Conservation (phyloP, 2,329 filamentous ascomycete species). For the Claviceps purpurea region DNA sequence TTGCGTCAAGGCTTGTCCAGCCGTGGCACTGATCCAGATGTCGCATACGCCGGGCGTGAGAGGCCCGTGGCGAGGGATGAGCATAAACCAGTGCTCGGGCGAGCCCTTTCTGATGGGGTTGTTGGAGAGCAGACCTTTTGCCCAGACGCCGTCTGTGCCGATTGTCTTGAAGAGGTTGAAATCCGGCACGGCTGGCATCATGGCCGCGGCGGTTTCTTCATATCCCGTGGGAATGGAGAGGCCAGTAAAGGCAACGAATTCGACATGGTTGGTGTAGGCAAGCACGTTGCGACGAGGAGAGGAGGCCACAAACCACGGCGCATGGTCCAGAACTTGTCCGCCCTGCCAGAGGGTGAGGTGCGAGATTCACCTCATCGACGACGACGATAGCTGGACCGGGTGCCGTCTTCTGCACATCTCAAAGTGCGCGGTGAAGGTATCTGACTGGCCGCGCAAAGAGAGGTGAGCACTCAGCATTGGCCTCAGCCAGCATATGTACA, state of each 20-base stretch:
- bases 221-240: conserved; percentile 17
- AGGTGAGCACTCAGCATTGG: conserved; percentile 14
- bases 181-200: conserved; percentile 9
- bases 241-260: conserved; percentile 16
- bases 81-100: not conserved
- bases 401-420: conserved; percentile 20
- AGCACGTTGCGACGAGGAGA: conserved; percentile 16
- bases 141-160: conserved; percentile 10
- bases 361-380: conserved; percentile 5
- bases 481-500: conserved; percentile 21
- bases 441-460: conserved; percentile 14
- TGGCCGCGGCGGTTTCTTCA: conserved; percentile 8
- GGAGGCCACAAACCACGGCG: conserved; percentile 17
- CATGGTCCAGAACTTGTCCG: conserved; percentile 10
- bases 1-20: conserved; percentile 49
- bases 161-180: conserved; percentile 6
- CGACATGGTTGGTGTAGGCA: conserved; percentile 19
- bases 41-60: too few relatives aligned
- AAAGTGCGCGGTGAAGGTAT: conserved; percentile 21
- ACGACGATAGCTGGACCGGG: conserved; percentile 19
- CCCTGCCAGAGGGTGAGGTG: conserved; percentile 22
- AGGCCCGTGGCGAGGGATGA: too few relatives aligned
- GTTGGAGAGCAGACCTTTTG: conserved; percentile 2
- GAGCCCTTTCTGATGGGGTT: conserved; percentile 16
- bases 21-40: too few relatives aligned